Conservation (phyloP, 1,284 basidiomycete genomes). For the Moesziomyces sp. region DNA sequence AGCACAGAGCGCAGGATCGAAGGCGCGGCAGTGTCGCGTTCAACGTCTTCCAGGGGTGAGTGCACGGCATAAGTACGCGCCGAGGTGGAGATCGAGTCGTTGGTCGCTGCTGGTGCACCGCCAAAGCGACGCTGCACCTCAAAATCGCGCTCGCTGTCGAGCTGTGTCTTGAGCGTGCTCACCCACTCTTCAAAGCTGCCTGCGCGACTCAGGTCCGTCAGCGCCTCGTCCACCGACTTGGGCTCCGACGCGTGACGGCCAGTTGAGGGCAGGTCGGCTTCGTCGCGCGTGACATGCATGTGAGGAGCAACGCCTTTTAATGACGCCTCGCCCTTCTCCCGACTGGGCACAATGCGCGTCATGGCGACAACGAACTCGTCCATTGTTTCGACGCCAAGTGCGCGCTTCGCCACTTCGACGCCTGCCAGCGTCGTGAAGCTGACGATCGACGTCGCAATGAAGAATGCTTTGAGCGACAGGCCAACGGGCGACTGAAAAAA, state of each 20-base stretch:
- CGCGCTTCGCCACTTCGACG: constrained; percentile 26
- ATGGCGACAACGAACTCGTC: constrained; percentile 49
- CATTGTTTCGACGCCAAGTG: constrained; percentile 38
- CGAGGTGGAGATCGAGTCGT: constrained; percentile 32
- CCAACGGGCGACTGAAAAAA: constrained; percentile 44
- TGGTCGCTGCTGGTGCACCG: constrained; percentile 1
- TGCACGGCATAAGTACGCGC: constrained; percentile 16
- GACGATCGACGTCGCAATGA: constrained; percentile 45
- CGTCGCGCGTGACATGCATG: constrained; percentile 25
- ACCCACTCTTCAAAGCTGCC: constrained; percentile 47
- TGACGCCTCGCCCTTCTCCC: constrained; percentile 9
- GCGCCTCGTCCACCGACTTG: constrained; percentile 30
- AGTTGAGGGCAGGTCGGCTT: background rate
- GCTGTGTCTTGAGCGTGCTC: constrained; percentile 30
- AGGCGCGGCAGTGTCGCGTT: constrained; percentile 3
- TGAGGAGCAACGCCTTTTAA: constrained; percentile 31
- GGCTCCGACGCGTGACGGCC: constrained; percentile 1
- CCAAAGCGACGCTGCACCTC: constrained; percentile 38
- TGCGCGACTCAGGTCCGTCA: constrained; percentile 38
- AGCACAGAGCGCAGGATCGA: constrained; percentile 12
- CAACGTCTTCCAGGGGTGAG: constrained; percentile 19
- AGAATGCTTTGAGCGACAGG: constrained; percentile 42
- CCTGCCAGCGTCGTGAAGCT: constrained; percentile 17
- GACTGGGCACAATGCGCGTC: constrained; percentile 34
- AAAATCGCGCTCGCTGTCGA: constrained; percentile 39